Evolutionary conservation across 179 eudicot genomes (phyloP).

Genomic region (Actinidia arguta): DNA sequence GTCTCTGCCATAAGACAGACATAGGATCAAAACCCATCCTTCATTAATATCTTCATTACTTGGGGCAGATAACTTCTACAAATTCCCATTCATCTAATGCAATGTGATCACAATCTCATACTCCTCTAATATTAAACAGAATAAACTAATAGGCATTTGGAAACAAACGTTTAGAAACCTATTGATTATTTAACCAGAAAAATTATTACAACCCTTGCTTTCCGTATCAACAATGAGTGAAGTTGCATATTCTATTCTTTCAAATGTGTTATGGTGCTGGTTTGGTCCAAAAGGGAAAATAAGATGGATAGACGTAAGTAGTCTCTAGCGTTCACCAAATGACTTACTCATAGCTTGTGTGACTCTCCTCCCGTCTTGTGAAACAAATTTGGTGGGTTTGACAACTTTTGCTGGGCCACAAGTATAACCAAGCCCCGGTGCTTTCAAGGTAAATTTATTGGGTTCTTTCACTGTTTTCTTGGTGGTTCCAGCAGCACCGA

Average conservation of each 20-base stretch:
- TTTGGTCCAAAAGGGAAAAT: background rate
- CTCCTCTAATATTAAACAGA: background rate
- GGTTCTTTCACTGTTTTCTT: conserved; percentile 65
- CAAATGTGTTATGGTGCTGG: background rate
- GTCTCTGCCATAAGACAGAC: conserved; percentile 57
- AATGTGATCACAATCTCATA: background rate
- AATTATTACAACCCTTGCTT: background rate
- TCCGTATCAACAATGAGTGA: background rate
- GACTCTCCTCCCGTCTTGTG: conserved; percentile 58
- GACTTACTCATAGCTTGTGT: conserved; percentile 79
- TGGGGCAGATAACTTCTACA: background rate
- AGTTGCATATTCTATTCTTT: background rate
- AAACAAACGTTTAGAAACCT: background rate
- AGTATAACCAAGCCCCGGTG: conserved; percentile 67
- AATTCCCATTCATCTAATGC: background rate
- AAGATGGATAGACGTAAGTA: background rate
- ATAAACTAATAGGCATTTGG: background rate
- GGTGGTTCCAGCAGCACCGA: conserved; percentile 70
- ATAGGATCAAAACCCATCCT: background rate
- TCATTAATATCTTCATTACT: background rate
- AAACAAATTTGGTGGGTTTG: conserved; percentile 44
- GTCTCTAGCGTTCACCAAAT: background rate
- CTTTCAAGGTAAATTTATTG: conserved; percentile 56
- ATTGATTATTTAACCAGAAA: no score
- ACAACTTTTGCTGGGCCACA: conserved; percentile 78